These are phyloP conservation scores for Blastobotrys raffinosifermentans DNA, from an alignment of 1,139 yeast genomes.

Conservation along the genomic window DNA sequence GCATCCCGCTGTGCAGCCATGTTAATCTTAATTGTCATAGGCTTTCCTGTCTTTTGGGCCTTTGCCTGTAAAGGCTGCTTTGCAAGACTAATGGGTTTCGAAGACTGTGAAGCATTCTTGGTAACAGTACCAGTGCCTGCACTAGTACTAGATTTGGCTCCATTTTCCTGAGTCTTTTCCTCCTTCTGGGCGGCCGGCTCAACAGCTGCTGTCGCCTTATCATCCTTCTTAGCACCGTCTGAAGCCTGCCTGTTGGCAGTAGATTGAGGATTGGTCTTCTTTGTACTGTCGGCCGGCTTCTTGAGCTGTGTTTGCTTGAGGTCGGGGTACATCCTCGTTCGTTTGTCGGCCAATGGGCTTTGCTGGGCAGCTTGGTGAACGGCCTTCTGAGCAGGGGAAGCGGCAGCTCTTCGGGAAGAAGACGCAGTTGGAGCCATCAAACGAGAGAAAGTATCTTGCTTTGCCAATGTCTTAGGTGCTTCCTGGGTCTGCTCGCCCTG, in stretches of 20 bases:
- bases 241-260: too few species aligned
- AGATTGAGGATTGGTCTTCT: too few species aligned
- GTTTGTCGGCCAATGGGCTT: conserved; percentile 12
- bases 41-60: conserved; percentile 6
- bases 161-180: too few species aligned
- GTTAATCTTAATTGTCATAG: conserved; percentile 10
- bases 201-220: too few species aligned
- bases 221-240: too few species aligned
- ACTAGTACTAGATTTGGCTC: too few species aligned
- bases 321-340: conserved; percentile 1
- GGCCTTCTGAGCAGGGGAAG: conserved; percentile 5
- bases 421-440: conserved; percentile 37
- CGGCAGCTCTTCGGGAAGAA: conserved; percentile 16
- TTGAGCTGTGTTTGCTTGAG: neutral
- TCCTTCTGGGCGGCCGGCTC: too few species aligned
- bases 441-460: conserved; percentile 21
- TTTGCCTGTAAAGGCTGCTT: conserved; percentile 5
- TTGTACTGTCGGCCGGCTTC: too few species aligned
- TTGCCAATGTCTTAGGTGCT: conserved; percentile 1
- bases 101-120: too few species aligned
- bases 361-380: conserved; percentile 5
- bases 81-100: neutral
- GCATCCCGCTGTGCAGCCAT: conserved; percentile 11
- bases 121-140: too few species aligned
- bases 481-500: neutral